phyloP scores from a whole-genome alignment of 306 rosid genomes.

The Trichosanthes truncata region DNA sequence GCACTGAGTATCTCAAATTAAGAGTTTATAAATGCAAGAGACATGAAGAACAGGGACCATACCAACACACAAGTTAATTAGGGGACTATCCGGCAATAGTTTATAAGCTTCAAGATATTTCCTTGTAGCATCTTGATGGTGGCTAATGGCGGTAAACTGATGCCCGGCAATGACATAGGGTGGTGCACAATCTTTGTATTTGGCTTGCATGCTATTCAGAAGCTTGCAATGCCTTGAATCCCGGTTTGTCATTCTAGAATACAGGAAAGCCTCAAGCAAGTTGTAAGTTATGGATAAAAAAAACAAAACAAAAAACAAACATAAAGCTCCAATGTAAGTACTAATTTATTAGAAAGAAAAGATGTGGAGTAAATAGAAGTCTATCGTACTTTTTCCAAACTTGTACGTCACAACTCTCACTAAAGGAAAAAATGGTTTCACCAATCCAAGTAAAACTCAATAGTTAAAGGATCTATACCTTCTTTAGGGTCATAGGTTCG shows the following conservation, averaged over 20 bases:
- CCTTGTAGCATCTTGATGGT: slow-evolving; percentile 86
- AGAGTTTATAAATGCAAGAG: background rate
- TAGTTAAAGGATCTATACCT: background rate
- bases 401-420: background rate
- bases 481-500: background rate
- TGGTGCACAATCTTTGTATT: slow-evolving; percentile 61
- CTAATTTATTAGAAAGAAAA: background rate
- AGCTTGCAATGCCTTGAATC: slow-evolving; percentile 67
- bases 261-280: slow-evolving; percentile 1
- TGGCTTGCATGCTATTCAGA: slow-evolving; percentile 47
- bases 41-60: slow-evolving; percentile 16
- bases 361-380: background rate
- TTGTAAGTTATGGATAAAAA: background rate
- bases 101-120: slow-evolving; percentile 88
- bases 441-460: background rate
- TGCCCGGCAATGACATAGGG: slow-evolving; percentile 69
- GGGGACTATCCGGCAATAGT: slow-evolving; percentile 58
- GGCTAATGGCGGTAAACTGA: slow-evolving; percentile 56
- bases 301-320: background rate
- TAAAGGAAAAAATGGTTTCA: background rate
- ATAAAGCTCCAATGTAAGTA: background rate
- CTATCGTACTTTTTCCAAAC: background rate
- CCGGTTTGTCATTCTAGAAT: slow-evolving; percentile 62
- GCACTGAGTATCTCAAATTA: background rate
- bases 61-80: slow-evolving; percentile 84